Base-by-base conservation (phyloP, 192 early-diverging fungal genomes). In the Chytriomyces sp. region DNA sequence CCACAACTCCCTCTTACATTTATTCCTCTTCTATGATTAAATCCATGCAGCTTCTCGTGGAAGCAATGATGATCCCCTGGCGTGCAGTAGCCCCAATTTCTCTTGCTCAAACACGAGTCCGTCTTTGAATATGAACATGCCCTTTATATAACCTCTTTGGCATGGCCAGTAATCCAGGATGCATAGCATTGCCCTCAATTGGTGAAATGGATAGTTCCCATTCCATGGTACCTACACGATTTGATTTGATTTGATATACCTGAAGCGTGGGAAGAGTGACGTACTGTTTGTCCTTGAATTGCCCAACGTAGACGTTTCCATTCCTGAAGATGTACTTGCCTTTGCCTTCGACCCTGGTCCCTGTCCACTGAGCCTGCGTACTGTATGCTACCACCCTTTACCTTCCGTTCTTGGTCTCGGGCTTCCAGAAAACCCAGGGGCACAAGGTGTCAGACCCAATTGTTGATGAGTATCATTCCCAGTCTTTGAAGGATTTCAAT, bases 81-180 rank as follows among this genome's bases (percentile, higher is more conserved):
- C 0, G 85, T 87, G 73, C 85, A 87, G 74, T 87, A 87, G 61
- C 81, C 75, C 85, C 85, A 87, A 19, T 79, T 40, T 30, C n/a
- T 79, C 62, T 10, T 53, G 59, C 19, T 74, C 67, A 68, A 85
- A 87, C 22, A 68, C 69, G 36, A 87, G 63, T 8, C 85, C 85
- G 70, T 87, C 85, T 28, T 64, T 49, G 65, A 87, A 87, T 7
- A 84, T 87, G 61, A 77, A 85, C 31, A 31, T 61, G 12, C 81
- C 85, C 85, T 86, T 53, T 26, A 8, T 28, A 30, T 4, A 69
- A 87, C 85, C 68, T 84, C 32, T 4, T 76, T 52, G 19, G 79
- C 83, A 22, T 62, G 30, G 4, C 85, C 85, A 30, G 70, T 32
- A 10, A 69, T 67, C 85, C 85, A 87, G 5, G 70, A 22, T 0